A percentile compares a stretch with the other conserved stretches of the same genome.
Conservation (phyloP, 139 green algal genomes). For the Chlorella sp. region DNA sequence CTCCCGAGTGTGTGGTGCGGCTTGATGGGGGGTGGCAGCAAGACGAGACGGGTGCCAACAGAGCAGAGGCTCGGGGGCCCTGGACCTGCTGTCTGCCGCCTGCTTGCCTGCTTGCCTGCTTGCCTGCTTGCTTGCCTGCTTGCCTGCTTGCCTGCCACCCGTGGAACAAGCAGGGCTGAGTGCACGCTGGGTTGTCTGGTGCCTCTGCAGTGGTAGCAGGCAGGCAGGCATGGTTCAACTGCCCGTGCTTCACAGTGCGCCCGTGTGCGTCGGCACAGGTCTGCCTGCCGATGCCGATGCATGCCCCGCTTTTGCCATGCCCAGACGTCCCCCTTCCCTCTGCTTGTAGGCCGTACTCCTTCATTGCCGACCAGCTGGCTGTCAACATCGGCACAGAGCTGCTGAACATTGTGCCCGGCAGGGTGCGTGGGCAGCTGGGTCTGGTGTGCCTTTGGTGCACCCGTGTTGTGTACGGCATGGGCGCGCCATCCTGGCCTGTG, state of each 20-base stretch:
- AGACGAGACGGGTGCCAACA: background rate
- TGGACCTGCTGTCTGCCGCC: too few relatives aligned
- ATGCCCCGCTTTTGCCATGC: too few relatives aligned
- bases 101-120: too few relatives aligned
- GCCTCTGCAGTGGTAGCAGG: background rate
- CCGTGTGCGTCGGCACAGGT: background rate
- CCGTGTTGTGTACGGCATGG: background rate
- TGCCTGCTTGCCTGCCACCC: too few relatives aligned
- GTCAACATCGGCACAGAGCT: constrained; percentile 81
- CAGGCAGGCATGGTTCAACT: background rate
- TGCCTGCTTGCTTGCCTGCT: too few relatives aligned
- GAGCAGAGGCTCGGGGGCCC: background rate
- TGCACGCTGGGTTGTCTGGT: too few relatives aligned
- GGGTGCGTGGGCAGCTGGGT: constrained; percentile 46
- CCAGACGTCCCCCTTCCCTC: too few relatives aligned
- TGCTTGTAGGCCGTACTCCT: constrained; percentile 49
- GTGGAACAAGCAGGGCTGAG: too few relatives aligned
- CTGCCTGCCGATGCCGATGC: background rate
- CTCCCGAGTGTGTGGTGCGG: background rate
- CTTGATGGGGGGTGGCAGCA: background rate
- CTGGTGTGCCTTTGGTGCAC: background rate
- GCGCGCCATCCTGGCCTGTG: background rate
- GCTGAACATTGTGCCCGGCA: constrained; percentile 80
- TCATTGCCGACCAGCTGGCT: constrained; percentile 78
- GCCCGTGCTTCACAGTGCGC: background rate